Conservation (phyloP, 208 protist genomes). For the Leishmania amazonensis region DNA sequence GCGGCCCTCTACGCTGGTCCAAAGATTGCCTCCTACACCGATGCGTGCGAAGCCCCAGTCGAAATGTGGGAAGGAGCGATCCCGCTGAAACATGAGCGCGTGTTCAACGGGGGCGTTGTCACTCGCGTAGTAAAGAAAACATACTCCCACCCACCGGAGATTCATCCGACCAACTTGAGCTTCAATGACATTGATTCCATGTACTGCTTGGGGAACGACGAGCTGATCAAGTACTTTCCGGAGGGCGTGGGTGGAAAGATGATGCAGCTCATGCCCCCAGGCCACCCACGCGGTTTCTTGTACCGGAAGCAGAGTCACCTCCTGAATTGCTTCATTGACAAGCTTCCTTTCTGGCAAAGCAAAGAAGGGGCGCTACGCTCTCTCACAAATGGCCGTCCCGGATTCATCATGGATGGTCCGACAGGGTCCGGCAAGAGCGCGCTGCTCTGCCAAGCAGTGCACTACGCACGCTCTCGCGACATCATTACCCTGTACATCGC, state of each 20-base stretch:
- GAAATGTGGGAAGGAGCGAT: slow-evolving; percentile 89
- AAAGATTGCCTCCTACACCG: slow-evolving; percentile 72
- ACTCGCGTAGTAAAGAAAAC: slow-evolving; percentile 68
- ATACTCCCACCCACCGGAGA: slow-evolving; percentile 82
- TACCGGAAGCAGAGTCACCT: slow-evolving; percentile 91
- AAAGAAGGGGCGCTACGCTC: slow-evolving; percentile 63
- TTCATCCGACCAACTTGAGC: slow-evolving; percentile 53
- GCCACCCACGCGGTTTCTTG: slow-evolving; percentile 89
- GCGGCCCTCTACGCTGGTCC: slow-evolving; percentile 63
- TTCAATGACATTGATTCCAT: slow-evolving; percentile 91
- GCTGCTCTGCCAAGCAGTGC: slow-evolving; percentile 88
- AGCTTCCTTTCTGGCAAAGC: slow-evolving; percentile 78
- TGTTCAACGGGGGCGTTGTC: slow-evolving; percentile 49
- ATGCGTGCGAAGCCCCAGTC: slow-evolving; percentile 87
- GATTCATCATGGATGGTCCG: slow-evolving; percentile 89
- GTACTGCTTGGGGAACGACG: slow-evolving; percentile 92
- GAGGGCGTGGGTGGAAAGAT: slow-evolving; percentile 90
- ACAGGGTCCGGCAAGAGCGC: slow-evolving; percentile 89
- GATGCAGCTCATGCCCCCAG: slow-evolving; percentile 90
- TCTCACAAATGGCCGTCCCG: slow-evolving; percentile 67
- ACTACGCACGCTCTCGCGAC: slow-evolving; percentile 76
- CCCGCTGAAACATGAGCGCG: slow-evolving; percentile 70
- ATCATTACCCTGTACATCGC: slow-evolving; percentile 87
- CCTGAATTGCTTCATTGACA: slow-evolving; percentile 90
- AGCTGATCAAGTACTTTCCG: slow-evolving; percentile 82